phyloP scores from a whole-genome alignment of 2,329 filamentous ascomycete species.

The Teratosphaeria zuluensis region DNA sequence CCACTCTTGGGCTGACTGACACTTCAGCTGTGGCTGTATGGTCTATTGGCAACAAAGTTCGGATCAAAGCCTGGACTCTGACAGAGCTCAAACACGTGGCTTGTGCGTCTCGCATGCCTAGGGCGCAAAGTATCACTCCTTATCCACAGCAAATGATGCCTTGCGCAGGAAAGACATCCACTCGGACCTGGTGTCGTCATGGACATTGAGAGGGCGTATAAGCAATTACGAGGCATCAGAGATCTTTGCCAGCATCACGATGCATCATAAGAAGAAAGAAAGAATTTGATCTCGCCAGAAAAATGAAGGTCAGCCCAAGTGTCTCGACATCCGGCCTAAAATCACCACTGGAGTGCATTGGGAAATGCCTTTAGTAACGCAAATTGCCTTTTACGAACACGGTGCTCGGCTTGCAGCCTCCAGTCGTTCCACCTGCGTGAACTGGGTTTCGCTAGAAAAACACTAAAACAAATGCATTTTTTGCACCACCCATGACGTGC shows the following conservation, averaged over 20 bases:
- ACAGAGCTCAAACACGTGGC: not conserved
- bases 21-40: not conserved
- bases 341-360: not conserved
- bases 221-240: not conserved
- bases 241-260: not conserved
- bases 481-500: not conserved
- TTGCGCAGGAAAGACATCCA: too few species aligned
- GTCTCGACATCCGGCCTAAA: not conserved
- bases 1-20: not conserved
- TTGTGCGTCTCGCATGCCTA: not conserved
- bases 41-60: not conserved
- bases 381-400: not conserved
- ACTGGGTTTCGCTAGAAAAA: not conserved
- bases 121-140: too few species aligned
- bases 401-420: not conserved
- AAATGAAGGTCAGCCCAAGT: not conserved
- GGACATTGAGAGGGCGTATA: too few species aligned
- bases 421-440: not conserved
- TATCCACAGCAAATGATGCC: too few species aligned
- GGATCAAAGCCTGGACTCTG: too few species aligned
- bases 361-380: not conserved
- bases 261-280: not conserved
- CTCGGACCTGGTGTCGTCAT: too few species aligned
- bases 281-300: not conserved
- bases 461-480: not conserved